Evolutionary conservation across 1,284 basidiomycete species (phyloP), one percentile per base, ranked within the genome.

Genomic region (Ceraceosorus guamensis): DNA sequence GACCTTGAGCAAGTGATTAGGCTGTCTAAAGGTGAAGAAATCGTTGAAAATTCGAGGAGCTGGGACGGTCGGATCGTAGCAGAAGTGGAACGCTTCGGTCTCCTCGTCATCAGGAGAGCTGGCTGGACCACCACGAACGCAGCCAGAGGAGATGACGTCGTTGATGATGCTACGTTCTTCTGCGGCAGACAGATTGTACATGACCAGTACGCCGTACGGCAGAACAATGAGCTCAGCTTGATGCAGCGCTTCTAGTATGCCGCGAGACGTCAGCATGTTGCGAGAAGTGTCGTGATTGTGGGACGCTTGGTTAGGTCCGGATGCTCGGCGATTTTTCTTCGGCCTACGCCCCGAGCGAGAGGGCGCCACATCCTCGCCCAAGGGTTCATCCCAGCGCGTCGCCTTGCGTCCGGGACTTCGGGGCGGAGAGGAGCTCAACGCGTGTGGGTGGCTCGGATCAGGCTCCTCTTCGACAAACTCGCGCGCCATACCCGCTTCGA

Each of bases 51-150:
- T 80, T 60, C 80, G 89, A 89, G 68, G 57, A 87, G 84, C 44
- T 86, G 90, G 70, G 85, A 91, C 18, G 83, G 85, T 80, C 1
- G 86, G 83, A 68, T 96, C 91, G 74, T 92, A 88, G 60, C 67
- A 64, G 56, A 55, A 65, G 52, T 64, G 66, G 64, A 76, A 75
- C 5, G 68, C 67, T 50, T 72, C 70, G 24, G 65, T 62, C 55
- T 76, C 73, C 33, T 65, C 56, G 7, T 71, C 71, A 4, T 58
- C 65, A 18, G 62, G 58, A 6, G 50, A 32, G 6, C 56, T 51
- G n/a, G 54, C 45, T 37, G 55, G 50, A 30, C 55, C 48, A 14
- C 64, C 73, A 3, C 69, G 59, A 4, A 71, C 66, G 33, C 66
- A 66, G 14, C 73, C 73, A 0, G 70, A 71, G 2, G 67, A 65